Evolutionary conservation across 768 basidiomycete species (phyloP).

Genomic region (Boletus edulis): DNA sequence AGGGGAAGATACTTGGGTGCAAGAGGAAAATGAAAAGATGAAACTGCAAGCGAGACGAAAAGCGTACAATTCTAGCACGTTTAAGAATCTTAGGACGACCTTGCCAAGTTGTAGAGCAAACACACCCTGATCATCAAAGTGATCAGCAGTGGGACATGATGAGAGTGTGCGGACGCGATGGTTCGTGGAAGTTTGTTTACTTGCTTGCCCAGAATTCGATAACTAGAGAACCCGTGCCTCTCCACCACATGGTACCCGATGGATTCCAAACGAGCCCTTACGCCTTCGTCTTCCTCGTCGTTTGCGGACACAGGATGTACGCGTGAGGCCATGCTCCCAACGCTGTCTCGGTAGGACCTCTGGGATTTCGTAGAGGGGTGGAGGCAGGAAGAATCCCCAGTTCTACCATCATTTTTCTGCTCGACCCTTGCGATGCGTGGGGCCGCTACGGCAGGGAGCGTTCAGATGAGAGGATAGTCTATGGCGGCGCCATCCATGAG

Average conservation of each 20-base stretch:
- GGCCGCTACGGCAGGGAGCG: slow-evolving; percentile 67
- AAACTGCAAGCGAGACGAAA: not conserved
- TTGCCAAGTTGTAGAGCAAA: slow-evolving; percentile 87
- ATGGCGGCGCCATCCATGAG: slow-evolving; percentile 66
- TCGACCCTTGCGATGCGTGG: slow-evolving; percentile 67
- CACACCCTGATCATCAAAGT: slow-evolving; percentile 42
- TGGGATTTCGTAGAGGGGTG: slow-evolving; percentile 37
- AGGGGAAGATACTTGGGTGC: slow-evolving; percentile 69
- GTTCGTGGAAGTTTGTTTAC: slow-evolving; percentile 90
- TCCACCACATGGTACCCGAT: slow-evolving; percentile 90
- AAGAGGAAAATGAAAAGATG: not conserved
- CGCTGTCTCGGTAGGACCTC: slow-evolving; percentile 32
- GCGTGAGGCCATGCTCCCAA: slow-evolving; percentile 27
- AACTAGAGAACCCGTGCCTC: slow-evolving; percentile 43
- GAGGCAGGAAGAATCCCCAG: slow-evolving; percentile 65
- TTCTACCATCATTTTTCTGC: slow-evolving; percentile 66
- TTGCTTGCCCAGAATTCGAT: slow-evolving; percentile 94
- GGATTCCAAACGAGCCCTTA: slow-evolving; percentile 67
- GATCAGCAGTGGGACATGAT: not conserved
- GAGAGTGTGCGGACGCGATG: slow-evolving; percentile 61
- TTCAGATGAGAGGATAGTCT: slow-evolving; percentile 75
- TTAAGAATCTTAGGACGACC: slow-evolving; percentile 70
- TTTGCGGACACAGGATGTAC: slow-evolving; percentile 5
- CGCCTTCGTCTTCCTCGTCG: slow-evolving; percentile 74
- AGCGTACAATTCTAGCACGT: slow-evolving; percentile 65